Base-by-base conservation (phyloP, 148 eudicot species). In the Heliosperma pusillum region DNA sequence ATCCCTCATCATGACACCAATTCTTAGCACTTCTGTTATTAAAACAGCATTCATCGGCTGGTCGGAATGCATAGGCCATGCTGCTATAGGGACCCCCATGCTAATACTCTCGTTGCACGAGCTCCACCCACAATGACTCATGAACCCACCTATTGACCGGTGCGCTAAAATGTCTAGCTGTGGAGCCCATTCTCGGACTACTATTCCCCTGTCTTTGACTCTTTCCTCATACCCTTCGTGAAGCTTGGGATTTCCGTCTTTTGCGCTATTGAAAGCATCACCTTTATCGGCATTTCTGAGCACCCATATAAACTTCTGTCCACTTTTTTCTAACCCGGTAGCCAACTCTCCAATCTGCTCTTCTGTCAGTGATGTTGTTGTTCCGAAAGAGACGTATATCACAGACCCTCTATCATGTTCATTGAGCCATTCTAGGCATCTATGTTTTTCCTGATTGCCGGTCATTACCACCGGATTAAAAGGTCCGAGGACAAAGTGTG, bases 31-130 rank as follows among this genome's bases (percentile, higher is more conserved):
- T 19, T 79, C 63, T 0, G 84, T 80, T 13, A 88, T 57, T 1
- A 88, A 25, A 11, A 74, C 47, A 2, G 84, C 47, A 52, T 87
- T 83, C 75, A 70, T 80, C 10, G 88, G 90, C 71, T 87, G 88
- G 69, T 88, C 88, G 0, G 82, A 82, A 57, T 84, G 87, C 87
- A 85, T 83, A 0, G 91, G 91, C 91, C 88, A 85, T 0, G 87
- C 72, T 3, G 80, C 82, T 2, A 87, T 73, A 0, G 90, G 90
- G 30, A 87, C 90, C 0, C 86, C 91, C 76, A 84, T 44, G 69
- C 89, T 85, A 82, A 60, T 84, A 50, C 55, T 50, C 55, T 50
- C 55, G 55, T 12, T 50, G 55, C 55, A 50, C 55, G 55, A 50
- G 55, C 17, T 50, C 55, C 55, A 50, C 55, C 55, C 55, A 11